phyloP scores from a whole-genome alignment of 306 rosid species.

The Argentina anserina region DNA sequence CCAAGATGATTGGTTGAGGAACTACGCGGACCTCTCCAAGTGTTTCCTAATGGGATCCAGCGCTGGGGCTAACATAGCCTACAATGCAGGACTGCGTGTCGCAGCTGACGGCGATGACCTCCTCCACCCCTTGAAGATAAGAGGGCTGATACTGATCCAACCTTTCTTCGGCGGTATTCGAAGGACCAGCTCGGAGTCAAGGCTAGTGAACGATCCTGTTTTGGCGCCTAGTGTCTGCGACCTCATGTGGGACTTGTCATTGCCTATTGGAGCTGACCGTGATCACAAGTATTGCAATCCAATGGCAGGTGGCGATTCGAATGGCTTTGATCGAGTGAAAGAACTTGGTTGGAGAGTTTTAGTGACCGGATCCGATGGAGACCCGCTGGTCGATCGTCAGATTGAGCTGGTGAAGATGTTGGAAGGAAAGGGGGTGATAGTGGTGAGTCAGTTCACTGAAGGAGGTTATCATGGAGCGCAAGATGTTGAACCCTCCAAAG shows the following conservation, averaged over 20 bases:
- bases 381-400: slow-evolving; percentile 53
- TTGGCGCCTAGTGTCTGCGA: slow-evolving; percentile 19
- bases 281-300: slow-evolving; percentile 56
- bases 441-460: slow-evolving; percentile 26
- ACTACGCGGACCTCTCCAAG: slow-evolving; percentile 34
- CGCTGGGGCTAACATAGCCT: slow-evolving; percentile 50
- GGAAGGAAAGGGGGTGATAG: slow-evolving; percentile 28
- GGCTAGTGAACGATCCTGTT: slow-evolving; percentile 23
- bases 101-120: not conserved
- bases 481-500: slow-evolving; percentile 13
- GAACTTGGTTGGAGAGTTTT: slow-evolving; percentile 34
- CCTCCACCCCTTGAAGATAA: slow-evolving; percentile 19
- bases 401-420: slow-evolving; percentile 27
- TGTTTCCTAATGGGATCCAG: slow-evolving; percentile 51
- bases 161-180: slow-evolving; percentile 46
- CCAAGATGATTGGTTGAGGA: slow-evolving; percentile 35
- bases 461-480: slow-evolving; percentile 49
- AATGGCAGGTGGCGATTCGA: slow-evolving; percentile 11
- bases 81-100: slow-evolving; percentile 32
- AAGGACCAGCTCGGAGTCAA: slow-evolving; percentile 37
- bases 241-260: slow-evolving; percentile 41
- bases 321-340: slow-evolving; percentile 11
- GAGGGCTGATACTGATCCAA: slow-evolving; percentile 49
- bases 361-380: slow-evolving; percentile 43
- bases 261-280: slow-evolving; percentile 45